Conservation (phyloP, 352 stramenopile genomes). For the Elongisporangium undulatum region DNA sequence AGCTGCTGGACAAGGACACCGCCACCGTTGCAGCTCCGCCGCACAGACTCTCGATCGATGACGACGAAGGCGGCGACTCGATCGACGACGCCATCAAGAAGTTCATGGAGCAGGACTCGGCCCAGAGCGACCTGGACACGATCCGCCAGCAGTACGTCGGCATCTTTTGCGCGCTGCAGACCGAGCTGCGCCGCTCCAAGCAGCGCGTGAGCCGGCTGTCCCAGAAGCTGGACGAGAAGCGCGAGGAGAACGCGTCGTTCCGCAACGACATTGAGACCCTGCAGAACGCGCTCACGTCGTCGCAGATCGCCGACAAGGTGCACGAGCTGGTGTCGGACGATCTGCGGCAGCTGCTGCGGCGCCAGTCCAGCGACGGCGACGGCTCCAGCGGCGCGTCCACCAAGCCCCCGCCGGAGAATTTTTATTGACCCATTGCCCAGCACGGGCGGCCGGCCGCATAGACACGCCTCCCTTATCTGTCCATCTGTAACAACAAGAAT, state of each 20-base stretch:
- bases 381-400: slow-evolving; percentile 1
- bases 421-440: slow-evolving; percentile 7
- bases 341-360: slow-evolving; percentile 36
- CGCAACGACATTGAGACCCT: slow-evolving; percentile 61
- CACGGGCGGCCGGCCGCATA: too few species aligned
- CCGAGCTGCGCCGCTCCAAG: slow-evolving; percentile 54
- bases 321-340: slow-evolving; percentile 53
- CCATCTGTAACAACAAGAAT: neutral
- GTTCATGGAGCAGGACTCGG: slow-evolving; percentile 24
- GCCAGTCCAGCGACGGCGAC: slow-evolving; percentile 2
- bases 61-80: slow-evolving; percentile 4
- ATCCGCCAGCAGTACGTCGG: slow-evolving; percentile 52
- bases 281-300: slow-evolving; percentile 52
- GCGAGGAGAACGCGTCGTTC: slow-evolving; percentile 53
- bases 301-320: slow-evolving; percentile 59
- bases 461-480: too few species aligned
- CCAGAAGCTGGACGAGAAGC: slow-evolving; percentile 52
- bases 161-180: slow-evolving; percentile 66
- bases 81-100: slow-evolving; percentile 52
- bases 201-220: slow-evolving; percentile 38
- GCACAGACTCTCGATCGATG: neutral
- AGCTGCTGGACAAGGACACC: neutral
- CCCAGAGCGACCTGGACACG: slow-evolving; percentile 19
- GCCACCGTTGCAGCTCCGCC: neutral
- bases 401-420: slow-evolving; percentile 10